Conservation (phyloP, 495 filamentous ascomycete genomes). For the Rhypophila decipiens region DNA sequence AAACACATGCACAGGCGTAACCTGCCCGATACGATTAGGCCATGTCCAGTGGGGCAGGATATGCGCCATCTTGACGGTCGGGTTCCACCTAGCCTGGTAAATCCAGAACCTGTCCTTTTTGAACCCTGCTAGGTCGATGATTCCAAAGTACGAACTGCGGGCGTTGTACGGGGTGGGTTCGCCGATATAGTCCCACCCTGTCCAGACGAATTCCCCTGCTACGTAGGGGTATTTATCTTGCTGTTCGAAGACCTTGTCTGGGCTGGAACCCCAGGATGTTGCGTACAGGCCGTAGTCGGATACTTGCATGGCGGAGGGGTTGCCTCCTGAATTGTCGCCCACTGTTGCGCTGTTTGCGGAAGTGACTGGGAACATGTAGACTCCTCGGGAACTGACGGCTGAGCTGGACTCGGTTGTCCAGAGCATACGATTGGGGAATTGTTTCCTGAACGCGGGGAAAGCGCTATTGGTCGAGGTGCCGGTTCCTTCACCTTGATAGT, state of each 20-base stretch:
- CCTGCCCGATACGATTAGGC: slow-evolving; percentile 32
- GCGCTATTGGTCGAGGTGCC: slow-evolving; percentile 8
- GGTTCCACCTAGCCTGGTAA: slow-evolving; percentile 42
- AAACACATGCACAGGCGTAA: slow-evolving; percentile 46
- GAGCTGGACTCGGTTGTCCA: slow-evolving; percentile 38
- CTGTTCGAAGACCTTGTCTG: slow-evolving; percentile 41
- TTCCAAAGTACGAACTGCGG: slow-evolving; percentile 43
- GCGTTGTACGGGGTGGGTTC: slow-evolving; percentile 42
- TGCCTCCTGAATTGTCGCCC: slow-evolving; percentile 11
- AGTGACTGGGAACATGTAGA: slow-evolving; percentile 46
- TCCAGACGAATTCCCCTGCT: slow-evolving; percentile 47
- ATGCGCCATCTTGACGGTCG: slow-evolving; percentile 34
- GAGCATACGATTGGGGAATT: slow-evolving; percentile 39
- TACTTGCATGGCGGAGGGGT: slow-evolving; percentile 23
- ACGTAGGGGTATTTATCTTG: slow-evolving; percentile 38
- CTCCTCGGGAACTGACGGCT: slow-evolving; percentile 37
- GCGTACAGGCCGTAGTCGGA: slow-evolving; percentile 44
- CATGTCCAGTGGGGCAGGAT: slow-evolving; percentile 48
- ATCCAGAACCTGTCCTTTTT: slow-evolving; percentile 44
- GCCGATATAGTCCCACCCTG: slow-evolving; percentile 45
- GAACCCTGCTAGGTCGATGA: slow-evolving; percentile 46
- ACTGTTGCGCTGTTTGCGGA: slow-evolving; percentile 24
- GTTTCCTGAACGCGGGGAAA: slow-evolving; percentile 27
- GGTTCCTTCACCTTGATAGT: slow-evolving; percentile 45
- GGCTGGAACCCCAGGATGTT: slow-evolving; percentile 31